A percentile compares a stretch with the other conserved stretches of the same genome.
Evolutionary conservation across 2,329 filamentous ascomycete species (phyloP).

Genomic region (Peltaster fructicola): DNA sequence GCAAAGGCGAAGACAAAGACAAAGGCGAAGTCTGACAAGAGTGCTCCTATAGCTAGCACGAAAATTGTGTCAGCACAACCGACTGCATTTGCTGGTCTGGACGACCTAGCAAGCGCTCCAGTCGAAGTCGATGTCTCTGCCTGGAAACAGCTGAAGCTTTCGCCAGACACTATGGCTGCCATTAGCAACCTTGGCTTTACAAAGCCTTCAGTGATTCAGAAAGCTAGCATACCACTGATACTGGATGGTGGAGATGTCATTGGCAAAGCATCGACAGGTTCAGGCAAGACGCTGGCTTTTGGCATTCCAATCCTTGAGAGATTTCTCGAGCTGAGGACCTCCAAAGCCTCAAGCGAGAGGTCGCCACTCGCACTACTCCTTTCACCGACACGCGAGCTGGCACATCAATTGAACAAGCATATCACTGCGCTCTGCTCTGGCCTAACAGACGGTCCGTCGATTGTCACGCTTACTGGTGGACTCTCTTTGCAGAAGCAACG

Average conservation of each 20-base stretch:
- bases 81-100: slow-evolving; percentile 30
- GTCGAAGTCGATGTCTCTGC: slow-evolving; percentile 55
- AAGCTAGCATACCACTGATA: slow-evolving; percentile 62
- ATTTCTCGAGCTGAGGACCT: slow-evolving; percentile 41
- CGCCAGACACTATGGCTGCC: slow-evolving; percentile 50
- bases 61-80: too few species aligned
- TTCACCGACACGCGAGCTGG: slow-evolving; percentile 82
- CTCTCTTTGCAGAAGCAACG: slow-evolving; percentile 91
- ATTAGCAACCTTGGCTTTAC: slow-evolving; percentile 65
- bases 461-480: slow-evolving; percentile 85
- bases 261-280: slow-evolving; percentile 90
- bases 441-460: slow-evolving; percentile 39
- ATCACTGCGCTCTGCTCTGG: slow-evolving; percentile 55
- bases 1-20: slow-evolving; percentile 10
- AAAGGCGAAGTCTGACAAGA: slow-evolving; percentile 10
- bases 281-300: slow-evolving; percentile 90
- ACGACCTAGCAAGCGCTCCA: slow-evolving; percentile 23
- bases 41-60: too few species aligned
- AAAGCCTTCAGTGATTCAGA: slow-evolving; percentile 69
- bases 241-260: slow-evolving; percentile 75
- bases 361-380: slow-evolving; percentile 60
- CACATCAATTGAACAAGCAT: slow-evolving; percentile 77
- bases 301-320: slow-evolving; percentile 81
- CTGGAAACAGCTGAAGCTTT: slow-evolving; percentile 62
- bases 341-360: slow-evolving; percentile 18